Conservation (phyloP, 805 yeast genomes). For the Starmerella scarabaei region DNA sequence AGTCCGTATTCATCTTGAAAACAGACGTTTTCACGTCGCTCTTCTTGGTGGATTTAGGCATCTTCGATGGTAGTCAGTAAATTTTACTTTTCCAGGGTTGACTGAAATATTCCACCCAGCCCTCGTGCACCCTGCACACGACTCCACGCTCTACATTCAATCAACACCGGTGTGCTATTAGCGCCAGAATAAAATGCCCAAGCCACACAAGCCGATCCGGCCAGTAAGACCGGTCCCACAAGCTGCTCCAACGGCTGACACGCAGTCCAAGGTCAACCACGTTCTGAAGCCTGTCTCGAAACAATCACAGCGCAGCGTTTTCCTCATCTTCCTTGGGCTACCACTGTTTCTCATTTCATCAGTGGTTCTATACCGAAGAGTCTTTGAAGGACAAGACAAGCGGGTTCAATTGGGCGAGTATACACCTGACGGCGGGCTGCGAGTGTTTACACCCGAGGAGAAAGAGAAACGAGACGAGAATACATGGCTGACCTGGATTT, state of each 20-base stretch:
- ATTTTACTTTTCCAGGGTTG: too few species aligned
- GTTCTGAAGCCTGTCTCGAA: slow-evolving; percentile 2
- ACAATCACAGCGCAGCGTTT: slow-evolving; percentile 19
- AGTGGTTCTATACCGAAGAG: slow-evolving; percentile 24
- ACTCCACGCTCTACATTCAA: too few species aligned
- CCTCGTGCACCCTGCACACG: too few species aligned
- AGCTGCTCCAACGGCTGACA: too few species aligned
- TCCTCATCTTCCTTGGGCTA: slow-evolving; percentile 24
- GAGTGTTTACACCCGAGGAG: slow-evolving; percentile 35
- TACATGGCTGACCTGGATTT: slow-evolving; percentile 32
- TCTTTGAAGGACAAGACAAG: slow-evolving; percentile 33
- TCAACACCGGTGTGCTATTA: too few species aligned
- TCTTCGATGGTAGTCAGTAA: slow-evolving; percentile 4
- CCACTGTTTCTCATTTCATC: slow-evolving; percentile 25
- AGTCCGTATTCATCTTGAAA: slow-evolving; percentile 90
- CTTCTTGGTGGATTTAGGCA: slow-evolving; percentile 26
- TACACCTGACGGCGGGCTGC: slow-evolving; percentile 34
- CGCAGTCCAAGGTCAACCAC: too few species aligned
- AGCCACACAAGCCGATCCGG: too few species aligned
- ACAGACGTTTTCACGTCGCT: slow-evolving; percentile 34
- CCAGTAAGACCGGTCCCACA: too few species aligned
- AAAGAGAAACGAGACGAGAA: slow-evolving; percentile 28
- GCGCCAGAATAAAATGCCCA: too few species aligned
- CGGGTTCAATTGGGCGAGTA: slow-evolving; percentile 36
- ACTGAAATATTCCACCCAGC: too few species aligned